Conservation (phyloP, 306 rosid genomes). For the Castanea crenata region DNA sequence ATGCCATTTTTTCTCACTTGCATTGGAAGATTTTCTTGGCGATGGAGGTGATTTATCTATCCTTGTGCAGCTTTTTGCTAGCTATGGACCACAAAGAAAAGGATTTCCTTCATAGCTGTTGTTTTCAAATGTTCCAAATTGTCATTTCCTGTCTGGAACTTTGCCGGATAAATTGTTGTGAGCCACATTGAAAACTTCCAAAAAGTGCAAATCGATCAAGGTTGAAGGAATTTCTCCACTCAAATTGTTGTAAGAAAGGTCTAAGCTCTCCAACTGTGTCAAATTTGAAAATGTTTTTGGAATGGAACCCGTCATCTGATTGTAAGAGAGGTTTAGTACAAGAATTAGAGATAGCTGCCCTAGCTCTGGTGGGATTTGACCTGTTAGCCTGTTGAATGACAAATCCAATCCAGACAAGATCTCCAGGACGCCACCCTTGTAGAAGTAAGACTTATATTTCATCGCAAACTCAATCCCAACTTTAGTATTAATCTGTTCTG, state of each 20-base stretch:
- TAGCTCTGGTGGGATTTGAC: not conserved
- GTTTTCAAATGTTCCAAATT: not conserved
- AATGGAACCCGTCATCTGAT: not conserved
- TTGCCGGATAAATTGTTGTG: constrained; percentile 8
- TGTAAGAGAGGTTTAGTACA: not conserved
- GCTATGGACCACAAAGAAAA: not conserved
- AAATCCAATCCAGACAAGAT: constrained; percentile 2
- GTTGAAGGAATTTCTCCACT: not conserved
- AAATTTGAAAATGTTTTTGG: not conserved
- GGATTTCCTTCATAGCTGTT: constrained; percentile 12
- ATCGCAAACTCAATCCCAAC: not conserved
- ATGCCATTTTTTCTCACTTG: too few relatives aligned
- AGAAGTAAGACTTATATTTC: not conserved
- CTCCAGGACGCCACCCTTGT: not conserved
- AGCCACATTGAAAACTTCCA: not conserved
- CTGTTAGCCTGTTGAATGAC: not conserved
- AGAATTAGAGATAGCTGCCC: not conserved
- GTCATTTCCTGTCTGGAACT: not conserved
- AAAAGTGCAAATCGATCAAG: not conserved
- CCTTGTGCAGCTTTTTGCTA: not conserved
- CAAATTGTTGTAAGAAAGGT: constrained; percentile 3
- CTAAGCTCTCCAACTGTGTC: not conserved
- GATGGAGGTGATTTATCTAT: too few relatives aligned
- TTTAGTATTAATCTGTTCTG: too few relatives aligned
- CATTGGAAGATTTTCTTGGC: too few relatives aligned